A percentile compares a stretch with the other conserved stretches of the same genome.
Conservation (phyloP, 306 rosid species). For the Notholithocarpus densiflorus region DNA sequence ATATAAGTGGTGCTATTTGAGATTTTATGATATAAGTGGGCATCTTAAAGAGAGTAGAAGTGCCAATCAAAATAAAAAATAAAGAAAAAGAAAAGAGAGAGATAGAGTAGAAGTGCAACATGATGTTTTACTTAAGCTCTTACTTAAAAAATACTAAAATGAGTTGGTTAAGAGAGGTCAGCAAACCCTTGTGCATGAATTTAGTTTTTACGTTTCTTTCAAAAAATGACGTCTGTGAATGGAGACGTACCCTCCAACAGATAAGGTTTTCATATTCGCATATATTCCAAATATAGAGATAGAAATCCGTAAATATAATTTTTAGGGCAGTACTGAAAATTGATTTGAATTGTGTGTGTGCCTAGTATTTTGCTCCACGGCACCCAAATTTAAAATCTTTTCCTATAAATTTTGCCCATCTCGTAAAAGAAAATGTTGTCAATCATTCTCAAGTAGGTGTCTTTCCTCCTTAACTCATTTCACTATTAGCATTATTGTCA, state of each 20-base stretch:
- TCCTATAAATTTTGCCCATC: neutral
- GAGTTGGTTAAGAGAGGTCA: conserved; percentile 11
- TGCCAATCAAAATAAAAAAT: too few relatives aligned
- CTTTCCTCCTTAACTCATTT: conserved; percentile 19
- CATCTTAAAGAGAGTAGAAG: neutral
- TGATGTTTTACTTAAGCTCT: conserved; percentile 10
- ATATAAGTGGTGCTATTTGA: neutral
- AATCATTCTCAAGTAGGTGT: conserved; percentile 15
- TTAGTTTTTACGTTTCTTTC: conserved; percentile 24
- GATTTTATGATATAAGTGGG: too few relatives aligned
- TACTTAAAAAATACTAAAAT: conserved; percentile 16
- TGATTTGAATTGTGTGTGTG: too few relatives aligned
- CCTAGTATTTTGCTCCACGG: too few relatives aligned
- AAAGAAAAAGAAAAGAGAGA: too few relatives aligned
- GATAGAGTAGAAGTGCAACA: neutral
- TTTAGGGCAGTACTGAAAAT: too few relatives aligned
- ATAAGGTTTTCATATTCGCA: neutral
- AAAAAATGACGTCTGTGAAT: conserved; percentile 22
- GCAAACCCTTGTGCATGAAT: conserved; percentile 15
- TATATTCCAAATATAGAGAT: neutral
- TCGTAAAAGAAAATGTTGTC: neutral
- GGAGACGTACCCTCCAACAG: neutral
- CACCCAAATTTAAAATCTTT: neutral
- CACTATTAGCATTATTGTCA: neutral
- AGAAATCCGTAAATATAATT: too few relatives aligned